A percentile compares a stretch with the other conserved stretches of the same genome.
Evolutionary conservation across 257 asterid genomes (phyloP).

Genomic region (Jaltomata sinuosa): DNA sequence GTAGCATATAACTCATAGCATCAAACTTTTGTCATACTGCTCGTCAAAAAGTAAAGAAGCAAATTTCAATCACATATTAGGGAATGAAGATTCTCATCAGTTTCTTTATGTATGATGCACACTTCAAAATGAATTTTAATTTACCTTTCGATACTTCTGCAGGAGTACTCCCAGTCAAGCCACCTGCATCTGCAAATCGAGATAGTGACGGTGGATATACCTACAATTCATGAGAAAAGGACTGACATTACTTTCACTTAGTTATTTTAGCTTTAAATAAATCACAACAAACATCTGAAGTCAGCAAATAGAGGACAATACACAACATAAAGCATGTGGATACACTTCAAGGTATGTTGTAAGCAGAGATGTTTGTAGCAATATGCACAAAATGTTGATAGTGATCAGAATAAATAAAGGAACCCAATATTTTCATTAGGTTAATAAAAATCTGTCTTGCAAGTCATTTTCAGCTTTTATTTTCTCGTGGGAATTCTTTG

Average conservation of each 20-base stretch:
- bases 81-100: background rate
- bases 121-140: slow-evolving; percentile 7
- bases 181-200: slow-evolving; percentile 80
- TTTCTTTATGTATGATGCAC: background rate
- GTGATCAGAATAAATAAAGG: background rate
- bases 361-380: background rate
- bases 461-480: background rate
- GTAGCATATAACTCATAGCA: background rate
- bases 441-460: background rate
- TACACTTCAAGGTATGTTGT: background rate
- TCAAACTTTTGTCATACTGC: background rate
- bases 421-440: background rate
- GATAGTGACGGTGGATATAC: slow-evolving; percentile 76
- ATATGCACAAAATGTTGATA: background rate
- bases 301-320: background rate
- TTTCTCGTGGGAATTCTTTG: background rate
- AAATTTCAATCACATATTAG: background rate
- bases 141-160: slow-evolving; percentile 88
- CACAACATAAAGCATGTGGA: background rate
- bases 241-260: background rate
- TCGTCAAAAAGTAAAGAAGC: background rate
- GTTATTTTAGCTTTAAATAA: background rate
- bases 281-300: background rate
- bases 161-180: slow-evolving; percentile 69
- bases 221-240: slow-evolving; percentile 22